A percentile compares a stretch with the other conserved stretches of the same genome.
Conservation (phyloP, 257 asterid species). For the Verbascum thapsus region DNA sequence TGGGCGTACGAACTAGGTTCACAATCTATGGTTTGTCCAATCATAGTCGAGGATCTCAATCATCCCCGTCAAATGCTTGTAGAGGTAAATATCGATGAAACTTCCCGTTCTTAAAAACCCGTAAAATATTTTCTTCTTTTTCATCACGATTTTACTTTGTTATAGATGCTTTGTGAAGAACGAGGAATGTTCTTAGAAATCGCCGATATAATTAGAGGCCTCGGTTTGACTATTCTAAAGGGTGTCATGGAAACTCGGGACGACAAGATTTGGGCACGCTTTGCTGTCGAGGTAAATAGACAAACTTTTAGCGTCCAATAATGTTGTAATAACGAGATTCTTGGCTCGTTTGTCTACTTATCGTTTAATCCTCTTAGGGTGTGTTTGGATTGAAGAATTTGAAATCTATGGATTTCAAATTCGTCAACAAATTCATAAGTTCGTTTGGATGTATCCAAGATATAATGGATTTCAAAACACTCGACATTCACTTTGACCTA, state of each 20-base stretch:
- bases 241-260: conserved; percentile 75
- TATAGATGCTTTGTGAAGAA: conserved; percentile 84
- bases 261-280: conserved; percentile 80
- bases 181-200: conserved; percentile 71
- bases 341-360: too few relatives aligned
- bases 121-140: conserved; percentile 4
- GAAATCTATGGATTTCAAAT: too few relatives aligned
- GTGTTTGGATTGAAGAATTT: too few relatives aligned
- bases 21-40: conserved; percentile 74
- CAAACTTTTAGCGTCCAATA: too few relatives aligned
- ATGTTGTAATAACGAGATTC: too few relatives aligned
- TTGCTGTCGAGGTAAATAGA: conserved; percentile 82
- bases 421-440: too few relatives aligned
- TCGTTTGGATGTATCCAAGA: too few relatives aligned
- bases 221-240: conserved; percentile 73
- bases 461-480: too few relatives aligned
- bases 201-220: conserved; percentile 73
- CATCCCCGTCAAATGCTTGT: conserved; percentile 82
- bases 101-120: conserved; percentile 2
- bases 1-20: conserved; percentile 91
- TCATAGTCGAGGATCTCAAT: conserved; percentile 78
- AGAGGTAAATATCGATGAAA: conserved; percentile 47
- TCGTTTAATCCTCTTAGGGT: too few relatives aligned
- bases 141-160: background rate
- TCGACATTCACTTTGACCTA: too few relatives aligned